phyloP scores from a whole-genome alignment of 352 stramenopile species.

The Phytophthora citrophthora region DNA sequence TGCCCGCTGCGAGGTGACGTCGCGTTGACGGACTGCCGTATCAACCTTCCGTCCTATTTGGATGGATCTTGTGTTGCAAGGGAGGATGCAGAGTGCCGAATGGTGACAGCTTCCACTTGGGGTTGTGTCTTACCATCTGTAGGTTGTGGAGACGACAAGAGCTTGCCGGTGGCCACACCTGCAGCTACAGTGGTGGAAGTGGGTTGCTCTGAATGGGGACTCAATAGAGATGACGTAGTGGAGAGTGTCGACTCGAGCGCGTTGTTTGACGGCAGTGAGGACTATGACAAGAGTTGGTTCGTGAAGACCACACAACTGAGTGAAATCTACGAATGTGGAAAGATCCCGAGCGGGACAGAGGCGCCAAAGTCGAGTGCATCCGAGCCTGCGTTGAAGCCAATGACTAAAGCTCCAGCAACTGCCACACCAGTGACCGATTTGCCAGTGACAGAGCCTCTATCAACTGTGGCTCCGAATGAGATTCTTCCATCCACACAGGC shows the following conservation, averaged over 20 bases:
- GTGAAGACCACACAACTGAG: conserved; percentile 25
- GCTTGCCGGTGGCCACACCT: neutral
- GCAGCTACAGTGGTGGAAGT: conserved; percentile 8
- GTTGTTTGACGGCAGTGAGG: conserved; percentile 26
- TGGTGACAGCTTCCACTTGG: conserved; percentile 41
- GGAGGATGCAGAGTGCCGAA: conserved; percentile 54
- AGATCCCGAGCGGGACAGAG: conserved; percentile 6
- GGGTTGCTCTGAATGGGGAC: conserved; percentile 25
- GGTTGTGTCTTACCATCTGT: conserved; percentile 47
- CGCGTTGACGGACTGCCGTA: conserved; percentile 46
- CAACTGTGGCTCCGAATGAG: no score
- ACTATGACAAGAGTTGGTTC: conserved; percentile 40
- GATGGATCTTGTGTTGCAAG: conserved; percentile 38
- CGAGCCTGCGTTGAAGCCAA: no score
- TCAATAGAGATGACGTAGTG: conserved; percentile 11
- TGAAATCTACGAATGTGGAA: conserved; percentile 34
- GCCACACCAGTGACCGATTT: conserved; percentile 1
- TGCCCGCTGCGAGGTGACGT: conserved; percentile 60
- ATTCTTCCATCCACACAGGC: neutral
- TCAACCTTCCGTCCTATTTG: conserved; percentile 46
- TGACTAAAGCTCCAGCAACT: conserved; percentile 3
- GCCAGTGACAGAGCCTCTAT: conserved; percentile 5
- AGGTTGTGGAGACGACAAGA: conserved; percentile 20
- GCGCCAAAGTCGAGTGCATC: conserved; percentile 5
- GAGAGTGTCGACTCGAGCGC: conserved; percentile 28